phyloP scores from a whole-genome alignment of 345 rosid genomes.

The Brassica nigra region DNA sequence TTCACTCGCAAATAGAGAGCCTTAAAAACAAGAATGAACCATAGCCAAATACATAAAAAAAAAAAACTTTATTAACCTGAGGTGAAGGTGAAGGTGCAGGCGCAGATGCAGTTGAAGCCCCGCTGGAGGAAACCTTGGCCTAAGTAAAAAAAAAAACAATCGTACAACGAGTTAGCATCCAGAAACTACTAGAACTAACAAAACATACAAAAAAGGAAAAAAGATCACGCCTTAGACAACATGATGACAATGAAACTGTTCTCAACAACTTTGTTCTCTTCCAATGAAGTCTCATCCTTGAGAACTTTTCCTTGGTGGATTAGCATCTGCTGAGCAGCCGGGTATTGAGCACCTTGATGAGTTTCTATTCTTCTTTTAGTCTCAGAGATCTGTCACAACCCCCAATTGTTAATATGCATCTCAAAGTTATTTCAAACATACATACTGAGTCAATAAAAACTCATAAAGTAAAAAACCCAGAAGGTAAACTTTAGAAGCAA shows the following conservation, averaged over 20 bases:
- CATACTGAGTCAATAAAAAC: too few species aligned
- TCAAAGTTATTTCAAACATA: too few species aligned
- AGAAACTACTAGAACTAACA: not conserved
- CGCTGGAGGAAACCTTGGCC: constrained; percentile 36
- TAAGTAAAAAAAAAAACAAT: constrained; percentile 9
- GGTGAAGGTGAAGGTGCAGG: constrained; percentile 23
- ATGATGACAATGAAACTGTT: constrained; percentile 86
- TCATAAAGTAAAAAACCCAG: not conserved
- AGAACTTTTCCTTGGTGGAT: constrained; percentile 86
- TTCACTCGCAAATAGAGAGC: constrained; percentile 1
- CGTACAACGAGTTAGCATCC: not conserved
- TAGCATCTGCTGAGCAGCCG: constrained; percentile 82
- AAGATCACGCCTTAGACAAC: constrained; percentile 73
- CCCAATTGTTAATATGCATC: not conserved
- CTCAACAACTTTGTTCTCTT: constrained; percentile 68
- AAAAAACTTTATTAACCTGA: constrained; percentile 26
- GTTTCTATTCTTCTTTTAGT: constrained; percentile 72
- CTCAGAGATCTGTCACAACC: constrained; percentile 55
- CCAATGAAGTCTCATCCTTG: constrained; percentile 67
- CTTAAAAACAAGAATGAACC: not conserved
- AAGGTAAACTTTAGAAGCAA: not conserved
- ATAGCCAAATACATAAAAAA: not conserved
- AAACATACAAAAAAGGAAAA: not conserved
- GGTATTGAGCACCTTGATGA: constrained; percentile 66
- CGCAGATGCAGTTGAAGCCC: constrained; percentile 38